These are phyloP conservation scores for Penicillium fuscoglaucum DNA, from an alignment of 2,329 filamentous ascomycete genomes.

Conservation along the genomic window DNA sequence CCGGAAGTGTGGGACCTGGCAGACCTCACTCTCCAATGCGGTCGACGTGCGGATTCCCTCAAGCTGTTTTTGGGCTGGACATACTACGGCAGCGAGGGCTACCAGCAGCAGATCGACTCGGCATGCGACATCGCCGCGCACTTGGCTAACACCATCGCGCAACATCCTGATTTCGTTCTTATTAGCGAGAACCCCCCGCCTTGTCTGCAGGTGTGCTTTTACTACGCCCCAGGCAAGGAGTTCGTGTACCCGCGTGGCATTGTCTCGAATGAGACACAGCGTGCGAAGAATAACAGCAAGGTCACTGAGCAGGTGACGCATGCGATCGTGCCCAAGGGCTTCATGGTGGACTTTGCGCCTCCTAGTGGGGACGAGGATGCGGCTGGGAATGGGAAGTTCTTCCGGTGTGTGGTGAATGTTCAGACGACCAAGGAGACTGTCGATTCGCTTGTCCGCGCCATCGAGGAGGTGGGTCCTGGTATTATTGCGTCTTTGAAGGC, in stretches of 20 bases:
- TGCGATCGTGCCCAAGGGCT: constrained; percentile 59
- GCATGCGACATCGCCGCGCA: constrained; percentile 72
- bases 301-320: constrained; percentile 58
- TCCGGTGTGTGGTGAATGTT: constrained; percentile 68
- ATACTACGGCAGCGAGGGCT: constrained; percentile 79
- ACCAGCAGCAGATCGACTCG: constrained; percentile 66
- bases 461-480: constrained; percentile 51
- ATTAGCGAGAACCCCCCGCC: constrained; percentile 76
- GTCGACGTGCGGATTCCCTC: constrained; percentile 77
- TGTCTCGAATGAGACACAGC: constrained; percentile 37
- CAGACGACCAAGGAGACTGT: constrained; percentile 61
- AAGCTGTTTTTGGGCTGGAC: constrained; percentile 89
- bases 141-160: constrained; percentile 61
- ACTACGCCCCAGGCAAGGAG: constrained; percentile 65
- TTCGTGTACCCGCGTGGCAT: constrained; percentile 42
- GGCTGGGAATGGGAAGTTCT: constrained; percentile 62
- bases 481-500: constrained; percentile 34
- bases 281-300: constrained; percentile 53
- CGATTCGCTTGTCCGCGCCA: constrained; percentile 61
- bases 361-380: constrained; percentile 50
- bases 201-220: constrained; percentile 94
- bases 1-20: constrained; percentile 81
- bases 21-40: constrained; percentile 90
- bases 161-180: constrained; percentile 63
- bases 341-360: constrained; percentile 69